Conservation (phyloP, 306 rosid species). For the Boehmeria nivea region DNA sequence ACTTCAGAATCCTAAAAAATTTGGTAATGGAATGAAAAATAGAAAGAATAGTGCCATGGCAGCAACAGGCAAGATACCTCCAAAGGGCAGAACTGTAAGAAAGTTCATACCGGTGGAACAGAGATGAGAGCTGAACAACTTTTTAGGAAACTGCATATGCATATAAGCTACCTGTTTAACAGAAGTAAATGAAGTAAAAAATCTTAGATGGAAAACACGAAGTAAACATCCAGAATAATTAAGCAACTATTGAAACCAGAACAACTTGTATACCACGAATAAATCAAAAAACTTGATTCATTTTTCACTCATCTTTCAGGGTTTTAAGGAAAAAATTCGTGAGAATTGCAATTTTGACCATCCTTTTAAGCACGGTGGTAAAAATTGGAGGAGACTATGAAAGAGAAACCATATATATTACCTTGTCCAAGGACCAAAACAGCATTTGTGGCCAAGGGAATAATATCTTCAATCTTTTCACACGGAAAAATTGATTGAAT, state of each 20-base stretch:
- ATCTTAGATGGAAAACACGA: background rate
- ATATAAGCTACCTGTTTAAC: slow-evolving; percentile 66
- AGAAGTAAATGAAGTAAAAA: slow-evolving; percentile 9
- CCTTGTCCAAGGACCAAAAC: slow-evolving; percentile 92
- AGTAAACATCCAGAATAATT: too few species aligned
- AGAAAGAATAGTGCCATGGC: slow-evolving; percentile 17
- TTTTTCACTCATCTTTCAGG: too few species aligned
- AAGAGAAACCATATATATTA: slow-evolving; percentile 14
- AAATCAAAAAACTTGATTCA: too few species aligned
- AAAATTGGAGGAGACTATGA: too few species aligned
- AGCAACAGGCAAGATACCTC: background rate
- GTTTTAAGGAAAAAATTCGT: too few species aligned
- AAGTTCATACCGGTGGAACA: slow-evolving; percentile 45
- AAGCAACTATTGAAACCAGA: too few species aligned
- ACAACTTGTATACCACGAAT: too few species aligned
- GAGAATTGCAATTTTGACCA: too few species aligned
- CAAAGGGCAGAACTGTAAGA: slow-evolving; percentile 10
- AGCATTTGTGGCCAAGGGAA: slow-evolving; percentile 57
- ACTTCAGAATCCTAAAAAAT: slow-evolving; percentile 34
- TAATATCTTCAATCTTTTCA: slow-evolving; percentile 77
- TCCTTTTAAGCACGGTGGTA: too few species aligned
- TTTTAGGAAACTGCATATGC: slow-evolving; percentile 83
- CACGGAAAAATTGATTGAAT: slow-evolving; percentile 53
- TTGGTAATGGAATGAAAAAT: background rate
- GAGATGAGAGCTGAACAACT: slow-evolving; percentile 27